Evolutionary conservation across 306 rosid species (phyloP), one percentile per base, ranked within the genome.

Genomic region (Malus sylvestris): DNA sequence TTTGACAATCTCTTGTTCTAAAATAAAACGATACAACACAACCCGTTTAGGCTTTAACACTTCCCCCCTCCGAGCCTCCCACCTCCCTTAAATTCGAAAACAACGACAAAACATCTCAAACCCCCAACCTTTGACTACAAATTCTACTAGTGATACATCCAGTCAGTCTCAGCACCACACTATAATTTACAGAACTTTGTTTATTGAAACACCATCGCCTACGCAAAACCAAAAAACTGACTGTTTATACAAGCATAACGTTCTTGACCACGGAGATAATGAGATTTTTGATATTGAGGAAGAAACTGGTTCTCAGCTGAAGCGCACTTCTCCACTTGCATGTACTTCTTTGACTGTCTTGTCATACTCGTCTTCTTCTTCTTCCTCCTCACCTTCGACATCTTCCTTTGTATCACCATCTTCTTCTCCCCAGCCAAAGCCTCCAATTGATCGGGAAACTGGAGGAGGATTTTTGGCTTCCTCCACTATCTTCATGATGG

Each of bases 401-500:
- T 79, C 86, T 55, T 82, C 86, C 55, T 81, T 65, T 66, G 32
- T 65, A 6, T 86, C 91, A 13, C 83, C 90, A 8, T 89, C 96
- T 70, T 86, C 90, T 35, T 84, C 93, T 81, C 85, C 97, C 97
- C 97, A 89, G 61, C 94, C 93, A 76, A 87, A 89, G 63, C 89
- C 92, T 38, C 89, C 88, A 38, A 85, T 66, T 0, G 91, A 83
- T 73, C 89, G 84, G 58, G 93, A 84, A 81, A 79, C 68, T 10
- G 80, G 88, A 38, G 94, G 83, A 66, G 85, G 88, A 73, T 12
- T 45, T 83, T 87, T 89, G 73, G 97, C 97, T 81, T 91, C 92
- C 70, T 86, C 88, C 57, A 91, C 97, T 76, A 91, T 91, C 76
- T 85, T 87, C 92, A 80, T 91, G 73, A 91, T 91, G 83, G 89